These are phyloP conservation scores for Rhizopogon vesiculosus DNA, from an alignment of 768 basidiomycete species.

Conservation along the genomic window DNA sequence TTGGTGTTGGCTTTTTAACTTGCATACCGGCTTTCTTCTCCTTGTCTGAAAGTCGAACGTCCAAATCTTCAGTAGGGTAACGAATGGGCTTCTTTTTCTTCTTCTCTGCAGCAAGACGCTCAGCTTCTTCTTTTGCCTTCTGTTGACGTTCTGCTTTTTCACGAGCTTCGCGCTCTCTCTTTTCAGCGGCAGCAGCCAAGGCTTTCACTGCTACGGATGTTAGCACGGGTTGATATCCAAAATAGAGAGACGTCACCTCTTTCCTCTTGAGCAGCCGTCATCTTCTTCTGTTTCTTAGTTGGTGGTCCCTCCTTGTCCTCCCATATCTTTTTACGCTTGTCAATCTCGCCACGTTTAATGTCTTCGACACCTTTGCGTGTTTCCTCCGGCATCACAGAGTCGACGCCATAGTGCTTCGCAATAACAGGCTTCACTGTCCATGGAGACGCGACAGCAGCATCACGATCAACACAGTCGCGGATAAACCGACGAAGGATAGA, in stretches of 20 bases:
- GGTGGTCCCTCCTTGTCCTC: conserved; percentile 84
- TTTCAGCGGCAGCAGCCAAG: conserved; percentile 43
- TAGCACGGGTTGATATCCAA: conserved; percentile 5
- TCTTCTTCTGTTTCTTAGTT: conserved; percentile 77
- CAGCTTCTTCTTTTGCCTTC: conserved; percentile 65
- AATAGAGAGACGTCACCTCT: conserved; percentile 42
- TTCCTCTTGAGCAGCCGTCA: conserved; percentile 70
- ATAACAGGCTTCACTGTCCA: conserved; percentile 92
- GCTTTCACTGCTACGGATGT: conserved; percentile 19
- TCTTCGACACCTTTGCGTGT: conserved; percentile 73
- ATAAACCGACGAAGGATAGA: conserved; percentile 96
- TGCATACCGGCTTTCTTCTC: conserved; percentile 79
- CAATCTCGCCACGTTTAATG: conserved; percentile 83
- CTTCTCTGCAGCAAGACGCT: conserved; percentile 68
- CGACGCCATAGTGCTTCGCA: conserved; percentile 81
- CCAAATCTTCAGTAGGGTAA: conserved; percentile 91
- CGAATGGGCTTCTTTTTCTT: conserved; percentile 88
- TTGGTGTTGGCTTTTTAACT: conserved; percentile 62
- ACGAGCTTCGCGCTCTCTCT: conserved; percentile 63
- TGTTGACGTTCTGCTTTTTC: conserved; percentile 66
- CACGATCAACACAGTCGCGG: conserved; percentile 91
- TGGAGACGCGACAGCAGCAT: conserved; percentile 87
- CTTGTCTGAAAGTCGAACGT: conserved; percentile 73
- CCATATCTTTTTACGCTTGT: conserved; percentile 90
- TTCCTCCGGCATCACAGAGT: conserved; percentile 81